Evolutionary conservation across 2,329 filamentous ascomycete species (phyloP).

Genomic region (Raffaelea albimanens): DNA sequence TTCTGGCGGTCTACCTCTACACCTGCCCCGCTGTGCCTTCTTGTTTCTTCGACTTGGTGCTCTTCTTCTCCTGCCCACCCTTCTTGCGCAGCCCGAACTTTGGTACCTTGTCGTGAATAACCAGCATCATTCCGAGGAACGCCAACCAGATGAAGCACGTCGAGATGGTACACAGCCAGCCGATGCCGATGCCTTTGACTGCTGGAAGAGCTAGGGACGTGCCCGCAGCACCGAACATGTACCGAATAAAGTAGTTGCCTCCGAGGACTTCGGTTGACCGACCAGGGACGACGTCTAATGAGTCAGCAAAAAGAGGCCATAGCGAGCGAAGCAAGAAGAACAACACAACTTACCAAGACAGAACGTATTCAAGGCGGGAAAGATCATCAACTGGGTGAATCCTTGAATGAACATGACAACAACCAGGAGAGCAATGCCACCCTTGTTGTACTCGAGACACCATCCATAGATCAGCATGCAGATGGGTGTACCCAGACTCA

Average conservation of each 20-base stretch:
- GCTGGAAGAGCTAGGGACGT: slow-evolving; percentile 65
- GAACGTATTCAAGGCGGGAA: slow-evolving; percentile 7
- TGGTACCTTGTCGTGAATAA: slow-evolving; percentile 6
- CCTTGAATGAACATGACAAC: slow-evolving; percentile 7
- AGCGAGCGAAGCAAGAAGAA: background rate
- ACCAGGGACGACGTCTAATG: slow-evolving; percentile 68
- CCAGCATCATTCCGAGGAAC: slow-evolving; percentile 5
- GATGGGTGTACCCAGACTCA: slow-evolving; percentile 32
- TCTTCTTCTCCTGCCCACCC: too few relatives aligned
- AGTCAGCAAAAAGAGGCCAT: slow-evolving; percentile 45
- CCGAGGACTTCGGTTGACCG: slow-evolving; percentile 63
- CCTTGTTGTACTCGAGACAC: slow-evolving; percentile 5
- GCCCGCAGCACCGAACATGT: slow-evolving; percentile 61
- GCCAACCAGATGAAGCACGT: background rate
- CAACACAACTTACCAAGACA: slow-evolving; percentile 1
- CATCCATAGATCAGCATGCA: slow-evolving; percentile 8
- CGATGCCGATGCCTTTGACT: slow-evolving; percentile 62
- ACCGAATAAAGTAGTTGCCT: slow-evolving; percentile 69
- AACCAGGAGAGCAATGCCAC: slow-evolving; percentile 2
- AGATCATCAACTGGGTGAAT: slow-evolving; percentile 7
- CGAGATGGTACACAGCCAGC: slow-evolving; percentile 49
- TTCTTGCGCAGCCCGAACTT: background rate
- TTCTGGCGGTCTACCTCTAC: too few relatives aligned
- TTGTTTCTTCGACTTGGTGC: too few relatives aligned
- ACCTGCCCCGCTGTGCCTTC: too few relatives aligned